A percentile compares a stretch with the other conserved stretches of the same genome.
Conservation (phyloP, 768 basidiomycete genomes). For the Boletales sp. region DNA sequence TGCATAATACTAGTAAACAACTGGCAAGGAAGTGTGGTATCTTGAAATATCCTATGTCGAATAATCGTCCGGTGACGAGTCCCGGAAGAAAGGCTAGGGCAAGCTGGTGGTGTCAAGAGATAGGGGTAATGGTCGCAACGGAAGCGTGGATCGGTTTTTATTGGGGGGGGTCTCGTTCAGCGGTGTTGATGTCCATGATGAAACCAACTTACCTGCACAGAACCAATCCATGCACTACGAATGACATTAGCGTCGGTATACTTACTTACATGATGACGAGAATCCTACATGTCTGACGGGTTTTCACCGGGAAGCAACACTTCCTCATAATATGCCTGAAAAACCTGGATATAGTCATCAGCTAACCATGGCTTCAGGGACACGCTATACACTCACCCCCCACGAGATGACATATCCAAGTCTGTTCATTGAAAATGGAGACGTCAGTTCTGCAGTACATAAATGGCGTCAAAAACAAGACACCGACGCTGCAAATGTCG, state of each 20-base stretch:
- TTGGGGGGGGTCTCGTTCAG: neutral
- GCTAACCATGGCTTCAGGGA: neutral
- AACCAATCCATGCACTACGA: constrained; percentile 78
- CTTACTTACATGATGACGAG: neutral
- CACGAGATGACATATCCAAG: constrained; percentile 74
- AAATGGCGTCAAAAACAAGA: neutral
- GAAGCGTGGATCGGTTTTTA: neutral
- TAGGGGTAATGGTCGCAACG: neutral
- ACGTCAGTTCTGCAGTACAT: neutral
- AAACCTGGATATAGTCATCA: constrained; percentile 41
- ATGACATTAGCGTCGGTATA: neutral
- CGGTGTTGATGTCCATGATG: neutral
- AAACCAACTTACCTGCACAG: constrained; percentile 49
- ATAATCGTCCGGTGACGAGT: constrained; percentile 61
- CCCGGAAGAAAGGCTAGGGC: constrained; percentile 61
- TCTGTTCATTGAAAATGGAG: constrained; percentile 21
- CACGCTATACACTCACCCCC: constrained; percentile 50
- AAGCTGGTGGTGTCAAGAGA: constrained; percentile 40
- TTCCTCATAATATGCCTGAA: constrained; percentile 69
- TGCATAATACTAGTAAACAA: constrained; percentile 47
- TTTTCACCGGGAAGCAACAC: constrained; percentile 44
- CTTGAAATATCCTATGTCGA: constrained; percentile 69
- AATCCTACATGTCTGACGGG: constrained; percentile 61
- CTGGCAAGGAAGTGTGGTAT: constrained; percentile 47
- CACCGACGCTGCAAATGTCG: constrained; percentile 40